Evolutionary conservation across 768 basidiomycete species (phyloP), one percentile per base, ranked within the genome.

Genomic region (Hemileccinum impolitum): DNA sequence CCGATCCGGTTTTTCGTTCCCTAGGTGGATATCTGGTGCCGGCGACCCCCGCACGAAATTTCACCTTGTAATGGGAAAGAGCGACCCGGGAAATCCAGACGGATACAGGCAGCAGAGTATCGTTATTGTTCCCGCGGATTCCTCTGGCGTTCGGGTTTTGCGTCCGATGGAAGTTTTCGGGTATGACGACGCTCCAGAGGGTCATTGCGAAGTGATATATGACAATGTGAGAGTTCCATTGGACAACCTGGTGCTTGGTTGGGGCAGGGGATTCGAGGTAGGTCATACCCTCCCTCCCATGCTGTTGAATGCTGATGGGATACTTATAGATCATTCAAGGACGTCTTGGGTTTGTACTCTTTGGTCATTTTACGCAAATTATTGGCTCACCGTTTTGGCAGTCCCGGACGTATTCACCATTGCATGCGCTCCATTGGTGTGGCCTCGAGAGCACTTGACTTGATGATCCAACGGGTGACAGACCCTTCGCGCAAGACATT

Each of bases 371-470:
- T 36, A 36, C 3, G 19, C 2, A 14, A 23, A 17, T 21, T 43
- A 17, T 17, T 50, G 19, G 23, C 21, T 43, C 2, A 54, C 31
- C 7, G 32, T 39, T 28, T 35, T 42, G 40, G 57, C 35, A 92
- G 91, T 36, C 94, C 94, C 43, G 94, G 94, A n/a, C 86, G 94
- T 47, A 89, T 95, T 59, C 94, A 95, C 61, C 91, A 94, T 64
- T 96, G 95, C 75, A 99, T 99, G 96, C 84, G 96, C 34, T 89
- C 91, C 8, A 90, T 99, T 50, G 96, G 96, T 18, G 79, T 79
- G 18, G 96, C 96, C 1, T 82, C 86, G 52, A 76, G 80, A 19
- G 87, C 95, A 3, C 72, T 98, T 48, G 91, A 96, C 61, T 70
- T 89, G 43, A 84, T 97, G 82, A 77, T 99, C 39, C 80, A 85